These are phyloP conservation scores for Colletotrichum musae DNA, from an alignment of 2,329 filamentous ascomycete genomes.

Conservation along the genomic window DNA sequence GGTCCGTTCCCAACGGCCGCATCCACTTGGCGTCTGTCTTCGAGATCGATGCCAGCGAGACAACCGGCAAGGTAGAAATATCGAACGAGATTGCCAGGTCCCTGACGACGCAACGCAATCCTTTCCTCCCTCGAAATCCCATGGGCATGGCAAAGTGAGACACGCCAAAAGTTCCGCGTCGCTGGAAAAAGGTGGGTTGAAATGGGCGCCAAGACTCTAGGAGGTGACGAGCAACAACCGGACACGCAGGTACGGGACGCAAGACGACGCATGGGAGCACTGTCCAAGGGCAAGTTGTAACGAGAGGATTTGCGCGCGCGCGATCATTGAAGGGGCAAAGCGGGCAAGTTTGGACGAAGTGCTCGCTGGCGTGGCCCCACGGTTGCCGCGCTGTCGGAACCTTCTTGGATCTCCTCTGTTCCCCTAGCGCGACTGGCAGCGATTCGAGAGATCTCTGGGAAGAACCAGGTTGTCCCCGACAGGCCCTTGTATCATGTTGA, in stretches of 20 bases:
- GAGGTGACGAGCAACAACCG: conserved; percentile 7
- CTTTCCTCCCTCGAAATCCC: conserved; percentile 4
- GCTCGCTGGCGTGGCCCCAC: conserved; percentile 29
- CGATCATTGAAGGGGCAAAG: conserved; percentile 8
- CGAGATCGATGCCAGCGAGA: not conserved
- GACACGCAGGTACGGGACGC: conserved; percentile 14
- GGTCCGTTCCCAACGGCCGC: conserved; percentile 16
- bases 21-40: conserved; percentile 11
- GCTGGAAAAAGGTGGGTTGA: conserved; percentile 33
- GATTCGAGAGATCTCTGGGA: conserved; percentile 36
- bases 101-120: conserved; percentile 21
- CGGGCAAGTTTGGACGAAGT: conserved; percentile 38
- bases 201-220: conserved; percentile 19
- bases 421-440: conserved; percentile 30
- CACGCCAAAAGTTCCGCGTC: conserved; percentile 40
- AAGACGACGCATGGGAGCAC: not conserved
- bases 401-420: conserved; percentile 18
- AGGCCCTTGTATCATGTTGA: conserved; percentile 33
- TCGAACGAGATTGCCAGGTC: conserved; percentile 25
- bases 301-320: conserved; percentile 19
- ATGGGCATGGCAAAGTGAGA: conserved; percentile 34
- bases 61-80: not conserved
- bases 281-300: conserved; percentile 24
- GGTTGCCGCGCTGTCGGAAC: conserved; percentile 39
- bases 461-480: conserved; percentile 19